These are phyloP conservation scores for Bruguiera sexangula DNA, from an alignment of 345 rosid species.

Conservation along the genomic window DNA sequence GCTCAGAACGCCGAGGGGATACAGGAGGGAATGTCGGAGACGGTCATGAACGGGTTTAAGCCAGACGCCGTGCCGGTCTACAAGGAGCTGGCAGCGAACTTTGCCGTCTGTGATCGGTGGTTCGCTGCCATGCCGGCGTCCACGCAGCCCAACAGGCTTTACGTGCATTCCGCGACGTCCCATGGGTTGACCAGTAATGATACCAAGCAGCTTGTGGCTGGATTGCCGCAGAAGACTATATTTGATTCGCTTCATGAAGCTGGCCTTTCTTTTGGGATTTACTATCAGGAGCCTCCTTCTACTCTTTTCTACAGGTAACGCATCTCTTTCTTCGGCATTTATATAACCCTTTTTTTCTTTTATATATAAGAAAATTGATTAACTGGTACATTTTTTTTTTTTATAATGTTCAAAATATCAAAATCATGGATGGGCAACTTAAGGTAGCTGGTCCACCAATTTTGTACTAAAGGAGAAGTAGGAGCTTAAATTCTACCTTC, in stretches of 20 bases:
- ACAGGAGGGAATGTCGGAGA: slow-evolving; percentile 45
- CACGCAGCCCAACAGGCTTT: slow-evolving; percentile 59
- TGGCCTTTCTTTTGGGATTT: slow-evolving; percentile 53
- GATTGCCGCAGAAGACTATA: slow-evolving; percentile 62
- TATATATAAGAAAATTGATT: background rate
- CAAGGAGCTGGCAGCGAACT: slow-evolving; percentile 34
- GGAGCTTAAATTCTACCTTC: no score
- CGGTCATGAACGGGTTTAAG: slow-evolving; percentile 51
- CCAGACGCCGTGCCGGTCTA: slow-evolving; percentile 41
- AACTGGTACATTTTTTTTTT: no score
- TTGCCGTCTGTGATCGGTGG: slow-evolving; percentile 51
- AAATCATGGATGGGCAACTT: no score
- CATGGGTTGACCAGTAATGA: slow-evolving; percentile 58
- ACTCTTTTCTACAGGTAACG: slow-evolving; percentile 56
- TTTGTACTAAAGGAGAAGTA: no score
- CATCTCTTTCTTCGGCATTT: background rate
- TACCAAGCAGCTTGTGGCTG: slow-evolving; percentile 34
- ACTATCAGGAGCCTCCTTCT: slow-evolving; percentile 46
- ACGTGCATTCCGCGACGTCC: slow-evolving; percentile 57
- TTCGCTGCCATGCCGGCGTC: slow-evolving; percentile 59
- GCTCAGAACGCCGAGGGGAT: slow-evolving; percentile 55
- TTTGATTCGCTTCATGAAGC: slow-evolving; percentile 61
- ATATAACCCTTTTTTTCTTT: background rate
- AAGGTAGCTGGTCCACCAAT: no score
- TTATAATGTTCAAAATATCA: no score